Evolutionary conservation across 805 yeast genomes (phyloP).

Genomic region (Lipomyces chichibuensis): DNA sequence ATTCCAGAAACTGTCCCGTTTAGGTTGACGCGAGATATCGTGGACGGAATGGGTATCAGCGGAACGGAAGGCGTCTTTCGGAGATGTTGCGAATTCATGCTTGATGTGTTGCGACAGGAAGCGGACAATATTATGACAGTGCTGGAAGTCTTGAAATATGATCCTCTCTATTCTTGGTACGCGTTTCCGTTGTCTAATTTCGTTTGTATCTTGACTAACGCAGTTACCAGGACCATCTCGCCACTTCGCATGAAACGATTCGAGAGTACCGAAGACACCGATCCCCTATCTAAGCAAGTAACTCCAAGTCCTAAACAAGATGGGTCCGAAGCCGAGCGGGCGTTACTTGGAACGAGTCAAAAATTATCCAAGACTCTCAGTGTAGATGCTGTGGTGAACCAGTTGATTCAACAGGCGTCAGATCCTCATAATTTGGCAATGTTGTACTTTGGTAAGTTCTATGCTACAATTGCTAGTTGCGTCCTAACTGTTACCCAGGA

Average conservation of each 20-base stretch:
- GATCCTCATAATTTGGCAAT: slow-evolving; percentile 67
- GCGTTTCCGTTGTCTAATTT: slow-evolving; percentile 1
- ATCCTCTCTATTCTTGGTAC: slow-evolving; percentile 87
- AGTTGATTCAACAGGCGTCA: slow-evolving; percentile 75
- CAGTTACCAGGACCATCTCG: slow-evolving; percentile 56
- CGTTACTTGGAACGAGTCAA: slow-evolving; percentile 69
- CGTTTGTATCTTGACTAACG: slow-evolving; percentile 3
- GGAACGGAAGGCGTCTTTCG: slow-evolving; percentile 80
- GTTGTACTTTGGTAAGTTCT: slow-evolving; percentile 76
- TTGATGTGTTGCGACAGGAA: slow-evolving; percentile 66
- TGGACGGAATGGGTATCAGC: slow-evolving; percentile 91
- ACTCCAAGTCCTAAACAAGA: slow-evolving; percentile 38
- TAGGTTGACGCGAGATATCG: slow-evolving; percentile 82
- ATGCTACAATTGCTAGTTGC: background rate
- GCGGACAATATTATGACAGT: slow-evolving; percentile 74
- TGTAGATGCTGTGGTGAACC: slow-evolving; percentile 81
- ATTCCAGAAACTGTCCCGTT: slow-evolving; percentile 95
- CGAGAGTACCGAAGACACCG: slow-evolving; percentile 16
- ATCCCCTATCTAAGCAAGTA: slow-evolving; percentile 27
- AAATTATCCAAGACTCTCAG: slow-evolving; percentile 76
- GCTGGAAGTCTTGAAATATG: slow-evolving; percentile 83
- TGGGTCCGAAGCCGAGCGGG: slow-evolving; percentile 77
- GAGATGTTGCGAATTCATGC: slow-evolving; percentile 71
- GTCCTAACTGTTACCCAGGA: slow-evolving; percentile 32
- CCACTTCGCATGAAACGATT: slow-evolving; percentile 51